Evolutionary conservation across 345 rosid species (phyloP).

Genomic region (Acer yangbiense): DNA sequence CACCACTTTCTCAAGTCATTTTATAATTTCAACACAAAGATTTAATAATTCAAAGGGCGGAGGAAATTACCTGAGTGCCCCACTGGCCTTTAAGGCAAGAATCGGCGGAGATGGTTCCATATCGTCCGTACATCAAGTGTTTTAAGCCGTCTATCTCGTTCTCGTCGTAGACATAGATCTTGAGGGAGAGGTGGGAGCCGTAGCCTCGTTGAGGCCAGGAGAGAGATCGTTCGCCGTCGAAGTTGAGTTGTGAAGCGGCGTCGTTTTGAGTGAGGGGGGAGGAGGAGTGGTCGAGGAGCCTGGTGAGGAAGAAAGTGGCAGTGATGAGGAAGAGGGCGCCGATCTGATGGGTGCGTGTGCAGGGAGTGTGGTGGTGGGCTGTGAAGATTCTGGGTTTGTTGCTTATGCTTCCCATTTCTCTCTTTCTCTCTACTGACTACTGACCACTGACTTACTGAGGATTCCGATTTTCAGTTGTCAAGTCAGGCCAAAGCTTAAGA

Average conservation of each 20-base stretch:
- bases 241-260: constrained; percentile 15
- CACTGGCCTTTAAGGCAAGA: constrained; percentile 89
- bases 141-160: constrained; percentile 77
- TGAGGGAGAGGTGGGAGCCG: constrained; percentile 61
- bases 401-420: constrained; percentile 42
- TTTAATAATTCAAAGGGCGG: too few relatives aligned
- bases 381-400: constrained; percentile 49
- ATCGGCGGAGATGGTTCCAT: constrained; percentile 52
- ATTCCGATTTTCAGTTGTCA: background rate
- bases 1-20: too few relatives aligned
- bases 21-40: too few relatives aligned
- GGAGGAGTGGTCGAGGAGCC: constrained; percentile 66
- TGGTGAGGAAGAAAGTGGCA: constrained; percentile 81
- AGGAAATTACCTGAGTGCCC: constrained; percentile 81
- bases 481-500: too few relatives aligned
- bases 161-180: constrained; percentile 89
- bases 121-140: constrained; percentile 73
- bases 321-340: constrained; percentile 70
- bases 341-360: constrained; percentile 92
- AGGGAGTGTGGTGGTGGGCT: constrained; percentile 54
- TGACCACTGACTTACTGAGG: too few relatives aligned
- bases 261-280: constrained; percentile 17
- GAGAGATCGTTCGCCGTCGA: constrained; percentile 29
- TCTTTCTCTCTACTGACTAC: background rate
- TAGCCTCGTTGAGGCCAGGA: constrained; percentile 72